These are phyloP conservation scores for Cryptococcus jaspeensis DNA, from an alignment of 1,284 basidiomycete genomes.

Conservation along the genomic window DNA sequence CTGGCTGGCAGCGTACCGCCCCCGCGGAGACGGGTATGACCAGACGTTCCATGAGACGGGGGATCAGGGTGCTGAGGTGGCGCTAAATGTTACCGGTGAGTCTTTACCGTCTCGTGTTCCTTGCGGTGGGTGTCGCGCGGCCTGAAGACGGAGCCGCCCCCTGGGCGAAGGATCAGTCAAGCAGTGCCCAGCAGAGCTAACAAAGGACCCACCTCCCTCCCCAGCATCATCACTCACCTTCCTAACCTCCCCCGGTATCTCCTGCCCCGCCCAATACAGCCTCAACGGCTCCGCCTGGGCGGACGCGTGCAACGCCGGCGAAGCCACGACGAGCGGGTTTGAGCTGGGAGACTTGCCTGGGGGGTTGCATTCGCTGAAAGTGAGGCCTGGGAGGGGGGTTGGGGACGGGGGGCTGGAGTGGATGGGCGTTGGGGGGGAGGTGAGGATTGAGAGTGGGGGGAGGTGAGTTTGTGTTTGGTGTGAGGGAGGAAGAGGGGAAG, in stretches of 20 bases:
- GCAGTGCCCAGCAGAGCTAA: no score
- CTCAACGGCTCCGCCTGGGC: conserved; percentile 24
- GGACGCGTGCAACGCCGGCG: conserved; percentile 12
- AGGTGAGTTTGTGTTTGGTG: conserved; percentile 12
- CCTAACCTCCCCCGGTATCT: conserved; percentile 4
- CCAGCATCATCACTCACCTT: background rate
- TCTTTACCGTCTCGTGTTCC: conserved; percentile 1
- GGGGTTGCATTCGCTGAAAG: conserved; percentile 25
- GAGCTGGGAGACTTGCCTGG: conserved; percentile 12
- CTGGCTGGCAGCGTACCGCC: conserved; percentile 29
- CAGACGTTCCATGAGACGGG: conserved; percentile 31
- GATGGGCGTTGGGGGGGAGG: conserved; percentile 25
- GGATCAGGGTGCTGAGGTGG: conserved; percentile 5
- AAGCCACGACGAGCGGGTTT: background rate
- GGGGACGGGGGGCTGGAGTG: conserved; percentile 24
- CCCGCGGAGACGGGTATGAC: conserved; percentile 32
- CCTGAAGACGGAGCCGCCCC: no score
- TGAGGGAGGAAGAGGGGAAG: background rate
- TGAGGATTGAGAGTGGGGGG: conserved; percentile 2
- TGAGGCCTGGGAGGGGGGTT: conserved; percentile 7
- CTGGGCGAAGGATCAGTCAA: no score
- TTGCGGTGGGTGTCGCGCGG: no score
- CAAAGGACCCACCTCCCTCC: background rate
- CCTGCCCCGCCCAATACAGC: conserved; percentile 18
- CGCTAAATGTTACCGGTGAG: conserved; percentile 26